These are phyloP conservation scores for Boletus rufocinnamomeus DNA, from an alignment of 768 basidiomycete species.

Conservation along the genomic window DNA sequence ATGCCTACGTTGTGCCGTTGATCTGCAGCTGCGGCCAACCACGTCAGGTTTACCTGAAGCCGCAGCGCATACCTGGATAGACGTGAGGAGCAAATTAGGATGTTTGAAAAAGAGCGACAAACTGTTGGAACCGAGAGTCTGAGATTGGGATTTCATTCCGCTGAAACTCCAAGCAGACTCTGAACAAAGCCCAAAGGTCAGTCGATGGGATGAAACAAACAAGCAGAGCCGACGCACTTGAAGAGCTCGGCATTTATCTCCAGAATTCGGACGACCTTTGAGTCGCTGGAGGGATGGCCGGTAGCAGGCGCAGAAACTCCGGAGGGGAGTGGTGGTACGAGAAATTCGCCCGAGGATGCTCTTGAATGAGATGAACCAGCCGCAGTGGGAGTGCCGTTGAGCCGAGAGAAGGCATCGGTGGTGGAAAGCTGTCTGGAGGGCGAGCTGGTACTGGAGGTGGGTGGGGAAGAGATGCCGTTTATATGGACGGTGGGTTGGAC, in stretches of 20 bases:
- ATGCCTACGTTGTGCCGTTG: conserved; percentile 50
- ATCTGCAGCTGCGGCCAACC: conserved; percentile 71
- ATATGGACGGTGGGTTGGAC: conserved; percentile 17
- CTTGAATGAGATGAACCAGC: conserved; percentile 31
- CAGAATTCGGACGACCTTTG: conserved; percentile 60
- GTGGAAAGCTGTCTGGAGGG: conserved; percentile 27
- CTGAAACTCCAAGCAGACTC: conserved; percentile 65
- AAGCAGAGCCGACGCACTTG: conserved; percentile 46
- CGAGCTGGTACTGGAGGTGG: conserved; percentile 19
- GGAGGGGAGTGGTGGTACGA: conserved; percentile 34
- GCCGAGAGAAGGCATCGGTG: conserved; percentile 24
- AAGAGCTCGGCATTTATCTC: conserved; percentile 71
- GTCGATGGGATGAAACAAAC: conserved; percentile 1
- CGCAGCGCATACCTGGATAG: conserved; percentile 54
- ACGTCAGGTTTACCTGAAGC: conserved; percentile 70
- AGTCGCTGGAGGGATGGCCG: conserved; percentile 13
- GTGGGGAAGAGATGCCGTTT: conserved; percentile 27
- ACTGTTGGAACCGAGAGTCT: conserved; percentile 62
- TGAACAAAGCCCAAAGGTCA: conserved; percentile 28
- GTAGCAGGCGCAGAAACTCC: conserved; percentile 13
- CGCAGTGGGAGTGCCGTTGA: conserved; percentile 21
- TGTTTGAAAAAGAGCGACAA: conserved; percentile 30
- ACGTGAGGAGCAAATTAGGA: conserved; percentile 15
- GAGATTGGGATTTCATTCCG: conserved; percentile 45
- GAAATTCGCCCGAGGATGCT: conserved; percentile 30